phyloP scores from a whole-genome alignment of 164 flowering plant genomes.

The Chimonanthus praecox region DNA sequence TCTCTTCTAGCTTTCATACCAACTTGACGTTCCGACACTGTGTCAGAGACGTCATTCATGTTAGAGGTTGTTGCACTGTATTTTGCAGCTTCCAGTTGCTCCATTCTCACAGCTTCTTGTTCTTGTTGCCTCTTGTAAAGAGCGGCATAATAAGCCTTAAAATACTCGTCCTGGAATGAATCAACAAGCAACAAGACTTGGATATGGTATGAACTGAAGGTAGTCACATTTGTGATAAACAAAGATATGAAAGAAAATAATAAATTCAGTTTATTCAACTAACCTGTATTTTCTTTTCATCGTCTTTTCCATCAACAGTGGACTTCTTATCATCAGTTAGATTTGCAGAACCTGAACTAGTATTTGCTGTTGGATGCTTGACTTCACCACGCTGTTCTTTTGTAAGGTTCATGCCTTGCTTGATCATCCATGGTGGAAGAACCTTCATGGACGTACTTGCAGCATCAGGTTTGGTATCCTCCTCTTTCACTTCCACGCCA shows the following conservation, averaged over 20 bases:
- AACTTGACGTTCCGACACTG: slow-evolving; percentile 51
- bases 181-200: neutral
- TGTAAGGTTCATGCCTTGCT: slow-evolving; percentile 89
- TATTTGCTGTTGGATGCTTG: slow-evolving; percentile 52
- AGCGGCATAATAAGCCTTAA: slow-evolving; percentile 91
- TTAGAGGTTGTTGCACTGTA: slow-evolving; percentile 3
- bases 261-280: slow-evolving; percentile 7
- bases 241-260: neutral
- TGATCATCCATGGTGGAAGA: slow-evolving; percentile 99
- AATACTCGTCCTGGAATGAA: slow-evolving; percentile 64
- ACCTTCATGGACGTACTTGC: slow-evolving; percentile 48
- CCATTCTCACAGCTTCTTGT: slow-evolving; percentile 40
- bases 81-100: slow-evolving; percentile 28
- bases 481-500: slow-evolving; percentile 69
- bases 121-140: slow-evolving; percentile 51
- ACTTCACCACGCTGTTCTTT: slow-evolving; percentile 82
- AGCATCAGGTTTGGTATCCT: slow-evolving; percentile 58
- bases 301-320: slow-evolving; percentile 22
- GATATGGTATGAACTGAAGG: neutral
- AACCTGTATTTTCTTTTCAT: slow-evolving; percentile 59
- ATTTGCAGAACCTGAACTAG: slow-evolving; percentile 27
- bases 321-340: slow-evolving; percentile 67
- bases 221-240: neutral
- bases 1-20: slow-evolving; percentile 81
- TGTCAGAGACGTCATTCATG: slow-evolving; percentile 20